Base-by-base conservation (phyloP, 257 asterid genomes). In the Solanum clarkiae region DNA sequence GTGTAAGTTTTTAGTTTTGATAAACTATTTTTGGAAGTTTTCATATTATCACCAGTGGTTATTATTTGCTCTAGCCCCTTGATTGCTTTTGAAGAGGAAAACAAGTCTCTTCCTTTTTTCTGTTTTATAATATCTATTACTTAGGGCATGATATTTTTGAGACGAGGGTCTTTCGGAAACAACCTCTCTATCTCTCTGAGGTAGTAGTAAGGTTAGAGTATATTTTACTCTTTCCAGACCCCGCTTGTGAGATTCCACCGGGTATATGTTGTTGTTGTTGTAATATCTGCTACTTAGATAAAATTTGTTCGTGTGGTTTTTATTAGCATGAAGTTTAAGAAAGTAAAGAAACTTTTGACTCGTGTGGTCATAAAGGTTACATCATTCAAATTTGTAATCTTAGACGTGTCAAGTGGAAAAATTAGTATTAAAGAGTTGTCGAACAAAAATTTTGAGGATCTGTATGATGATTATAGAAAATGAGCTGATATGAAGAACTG, bases 261-360 rank as follows among this genome's bases (percentile, higher is more conserved):
- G 42, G 42, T 36, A 36, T 36, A 36, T 36, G 6, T 36, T 36
- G 6, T 36, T 36, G 40, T 36, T 36, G 42, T 36, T 36, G 42
- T 36, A 36, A 36, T 36, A 36, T 36, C 42, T 36, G 0, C 9
- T 12, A 3, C 0, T 7, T 15, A 3, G 2, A 7, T 57, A 1
- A 8, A n/a, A 20, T 59, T 59, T 59, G 24, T 59, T 59, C 1
- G 66, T n/a, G 0, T n/a, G 15, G 14, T 9, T 10, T 60, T 10
- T 8, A 7, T 62, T 0, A 32, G 3, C 2, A 62, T 0, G 1
- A 0, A 62, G 2, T 24, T 62, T 62, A 4, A 0, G 4, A 2
- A 24, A 24, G 17, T 11, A 22, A 12, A 24, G 1, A 2, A 24
- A 2, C 0, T 22, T 62, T 62, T 62, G 18, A 62, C 24, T 12